phyloP scores from a whole-genome alignment of 306 rosid species.

The Oemleria cerasiformis region DNA sequence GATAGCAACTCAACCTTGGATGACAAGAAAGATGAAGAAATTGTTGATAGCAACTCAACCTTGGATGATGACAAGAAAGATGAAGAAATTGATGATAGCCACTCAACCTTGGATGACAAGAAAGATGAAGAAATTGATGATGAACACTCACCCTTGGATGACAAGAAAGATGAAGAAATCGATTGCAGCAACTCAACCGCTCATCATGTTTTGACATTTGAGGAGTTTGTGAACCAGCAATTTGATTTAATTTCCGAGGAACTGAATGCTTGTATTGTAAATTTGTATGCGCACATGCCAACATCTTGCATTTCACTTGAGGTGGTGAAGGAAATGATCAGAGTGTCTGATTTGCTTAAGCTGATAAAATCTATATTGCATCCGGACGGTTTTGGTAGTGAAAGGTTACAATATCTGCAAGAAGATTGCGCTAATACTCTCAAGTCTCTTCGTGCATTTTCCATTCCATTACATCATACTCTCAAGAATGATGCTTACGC shows the following conservation, averaged over 20 bases:
- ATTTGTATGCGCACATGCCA: constrained; percentile 44
- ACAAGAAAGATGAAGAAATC: neutral
- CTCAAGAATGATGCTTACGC: neutral
- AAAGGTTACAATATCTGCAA: neutral
- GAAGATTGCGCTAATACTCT: constrained; percentile 12
- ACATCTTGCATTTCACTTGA: constrained; percentile 36
- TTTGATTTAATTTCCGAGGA: constrained; percentile 13
- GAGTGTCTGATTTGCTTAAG: constrained; percentile 24
- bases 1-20: no score
- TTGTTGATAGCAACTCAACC: no score
- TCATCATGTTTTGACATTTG: constrained; percentile 20
- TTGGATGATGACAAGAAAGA: no score
- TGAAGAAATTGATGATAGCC: no score
- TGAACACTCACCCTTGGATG: neutral
- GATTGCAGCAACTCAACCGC: neutral
- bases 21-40: no score
- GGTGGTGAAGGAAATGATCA: constrained; percentile 23
- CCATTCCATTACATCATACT: no score
- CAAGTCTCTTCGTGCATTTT: constrained; percentile 25
- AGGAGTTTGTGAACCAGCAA: constrained; percentile 30
- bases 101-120: no score
- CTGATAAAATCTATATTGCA: constrained; percentile 13
- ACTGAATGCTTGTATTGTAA: constrained; percentile 15
- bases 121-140: neutral
- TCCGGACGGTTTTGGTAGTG: neutral